Evolutionary conservation across 2,329 filamentous ascomycete genomes (phyloP), one percentile per base, ranked within the genome.

Genomic region (Lachnum nothofagi): DNA sequence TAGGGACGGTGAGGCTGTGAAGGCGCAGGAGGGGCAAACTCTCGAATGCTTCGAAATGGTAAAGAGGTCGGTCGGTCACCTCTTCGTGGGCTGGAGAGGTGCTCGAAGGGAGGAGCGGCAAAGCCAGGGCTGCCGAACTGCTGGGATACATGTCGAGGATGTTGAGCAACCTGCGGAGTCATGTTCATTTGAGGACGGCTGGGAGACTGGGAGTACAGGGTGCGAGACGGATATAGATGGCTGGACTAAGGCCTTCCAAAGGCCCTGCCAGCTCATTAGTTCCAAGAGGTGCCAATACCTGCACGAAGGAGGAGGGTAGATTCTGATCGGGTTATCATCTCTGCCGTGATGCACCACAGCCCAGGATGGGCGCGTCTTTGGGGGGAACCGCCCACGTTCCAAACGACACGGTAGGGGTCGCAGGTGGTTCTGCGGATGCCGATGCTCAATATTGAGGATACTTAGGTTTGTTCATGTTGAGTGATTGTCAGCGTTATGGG

Each of bases 81-180:
- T 55, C 55, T 48, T 54, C 58, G 55, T 25, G 49, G 46, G 24
- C 46, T 50, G 23, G 52, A 44, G 9, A 50, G 39, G 29, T 51
- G 47, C 41, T 63, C 60, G 47, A 61, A 62, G 20, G 58, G 53
- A 54, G 60, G 51, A 40, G 53, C 50, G 39, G 55, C 52, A 57
- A 59, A 61, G 49, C 53, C 54, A 47, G 54, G 44, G 46, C 42
- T 51, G 39, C 55, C 58, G 44, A 60, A 58, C 34, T 60, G 60
- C 48, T 60, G 51, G 31, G 58, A 55, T 51, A 57, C 34, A 44
- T 52, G 66, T 61, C 67, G 65, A 52, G 69, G 67, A 39, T 69
- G 70, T 42, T 68, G 64, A 53, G 69, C 69, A 60, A 74, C 66
- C 55, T 72, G 72, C 56, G 72, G 72, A 66, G 72, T 69, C 72